These are phyloP conservation scores for Mycena olivaceomarginata DNA, from an alignment of 768 basidiomycete species.

Conservation along the genomic window DNA sequence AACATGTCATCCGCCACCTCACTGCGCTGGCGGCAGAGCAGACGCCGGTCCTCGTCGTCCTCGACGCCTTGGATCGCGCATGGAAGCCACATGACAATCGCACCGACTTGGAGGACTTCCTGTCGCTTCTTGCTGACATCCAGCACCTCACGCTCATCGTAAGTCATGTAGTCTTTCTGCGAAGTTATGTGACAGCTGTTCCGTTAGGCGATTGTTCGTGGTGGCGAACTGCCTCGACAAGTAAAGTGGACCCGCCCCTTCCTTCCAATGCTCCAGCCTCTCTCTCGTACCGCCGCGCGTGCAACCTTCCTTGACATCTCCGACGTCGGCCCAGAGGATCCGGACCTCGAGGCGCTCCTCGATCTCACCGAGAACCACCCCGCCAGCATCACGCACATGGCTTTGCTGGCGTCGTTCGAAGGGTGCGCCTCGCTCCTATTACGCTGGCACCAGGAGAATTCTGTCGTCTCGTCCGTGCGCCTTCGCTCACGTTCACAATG, in stretches of 20 bases:
- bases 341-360: conserved; percentile 34
- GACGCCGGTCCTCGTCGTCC: conserved; percentile 27
- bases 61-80: conserved; percentile 34
- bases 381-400: conserved; percentile 17
- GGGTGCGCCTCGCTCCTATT: conserved; percentile 35
- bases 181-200: too few species aligned
- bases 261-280: conserved; percentile 33
- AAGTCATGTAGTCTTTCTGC: not conserved
- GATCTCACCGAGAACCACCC: conserved; percentile 23
- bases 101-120: conserved; percentile 33
- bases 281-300: conserved; percentile 22
- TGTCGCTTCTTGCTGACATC: conserved; percentile 36
- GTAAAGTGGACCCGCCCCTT: conserved; percentile 43
- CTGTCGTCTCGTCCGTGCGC: not conserved
- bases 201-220: conserved; percentile 40
- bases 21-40: not conserved
- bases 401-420: conserved; percentile 41
- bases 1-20: conserved; percentile 21
- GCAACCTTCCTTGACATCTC: conserved; percentile 45
- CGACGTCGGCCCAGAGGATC: conserved; percentile 36
- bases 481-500: not conserved
- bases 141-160: conserved; percentile 37
- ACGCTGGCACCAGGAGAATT: conserved; percentile 28
- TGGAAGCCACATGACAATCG: conserved; percentile 30
- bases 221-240: conserved; percentile 36